phyloP scores from a whole-genome alignment of 768 basidiomycete genomes.

The Pleurotus salmoneostramineus region DNA sequence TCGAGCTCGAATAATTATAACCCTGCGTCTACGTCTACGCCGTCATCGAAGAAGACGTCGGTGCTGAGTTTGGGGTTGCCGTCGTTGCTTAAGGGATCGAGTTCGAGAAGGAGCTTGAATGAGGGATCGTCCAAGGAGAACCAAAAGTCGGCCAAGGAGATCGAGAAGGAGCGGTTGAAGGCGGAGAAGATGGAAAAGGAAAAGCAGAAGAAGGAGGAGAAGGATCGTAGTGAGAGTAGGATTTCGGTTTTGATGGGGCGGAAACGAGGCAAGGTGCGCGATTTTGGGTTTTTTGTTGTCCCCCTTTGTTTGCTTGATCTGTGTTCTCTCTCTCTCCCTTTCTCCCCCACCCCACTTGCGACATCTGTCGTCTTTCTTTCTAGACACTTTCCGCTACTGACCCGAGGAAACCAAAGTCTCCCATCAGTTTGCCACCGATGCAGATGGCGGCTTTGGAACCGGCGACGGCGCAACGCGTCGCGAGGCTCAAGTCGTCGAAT shows the following conservation, averaged over 20 bases:
- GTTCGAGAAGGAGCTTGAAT: conserved; percentile 77
- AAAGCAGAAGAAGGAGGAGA: conserved; percentile 71
- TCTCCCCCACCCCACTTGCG: not conserved
- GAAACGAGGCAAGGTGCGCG: conserved; percentile 81
- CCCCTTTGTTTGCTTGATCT: too few species aligned
- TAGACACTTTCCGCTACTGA: conserved; percentile 86
- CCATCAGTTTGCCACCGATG: conserved; percentile 81
- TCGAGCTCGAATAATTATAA: conserved; percentile 37
- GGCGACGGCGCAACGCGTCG: conserved; percentile 80
- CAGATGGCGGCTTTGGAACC: conserved; percentile 84
- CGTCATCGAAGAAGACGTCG: conserved; percentile 75
- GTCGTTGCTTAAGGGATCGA: conserved; percentile 80
- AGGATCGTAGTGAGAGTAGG: conserved; percentile 86
- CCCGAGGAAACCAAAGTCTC: conserved; percentile 66
- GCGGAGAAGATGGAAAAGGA: conserved; percentile 40
- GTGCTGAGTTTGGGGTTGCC: conserved; percentile 79
- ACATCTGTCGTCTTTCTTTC: conserved; percentile 12
- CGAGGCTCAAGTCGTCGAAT: conserved; percentile 64
- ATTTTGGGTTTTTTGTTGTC: not conserved
- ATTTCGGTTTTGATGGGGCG: conserved; percentile 86
- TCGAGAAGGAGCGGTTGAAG: conserved; percentile 60
- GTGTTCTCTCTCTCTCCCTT: not conserved
- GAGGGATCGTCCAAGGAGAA: conserved; percentile 54
- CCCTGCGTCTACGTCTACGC: conserved; percentile 48
- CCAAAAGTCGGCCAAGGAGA: conserved; percentile 47